Percentiles rank a stretch among this genome's conserved stretches.
Conservation (phyloP, 768 basidiomycete species). For the Dentipellis sp. region DNA sequence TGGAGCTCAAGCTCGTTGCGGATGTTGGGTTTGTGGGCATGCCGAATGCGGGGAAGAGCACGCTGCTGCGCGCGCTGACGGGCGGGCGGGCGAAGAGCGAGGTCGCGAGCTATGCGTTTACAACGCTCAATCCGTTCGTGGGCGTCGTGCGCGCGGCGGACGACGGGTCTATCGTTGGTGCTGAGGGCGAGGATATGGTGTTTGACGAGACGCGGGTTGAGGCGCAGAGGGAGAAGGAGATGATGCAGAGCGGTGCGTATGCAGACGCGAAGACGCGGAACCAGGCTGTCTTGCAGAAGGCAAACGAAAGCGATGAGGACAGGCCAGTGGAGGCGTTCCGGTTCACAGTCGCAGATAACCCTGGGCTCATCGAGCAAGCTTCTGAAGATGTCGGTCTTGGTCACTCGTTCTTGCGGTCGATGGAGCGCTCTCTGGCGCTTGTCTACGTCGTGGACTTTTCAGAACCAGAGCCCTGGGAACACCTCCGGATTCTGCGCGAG, state of each 20-base stretch:
- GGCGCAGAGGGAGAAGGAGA: conserved; percentile 31
- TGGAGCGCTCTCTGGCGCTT: conserved; percentile 85
- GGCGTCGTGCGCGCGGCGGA: conserved; percentile 81
- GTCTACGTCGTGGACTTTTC: conserved; percentile 91
- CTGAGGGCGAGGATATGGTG: conserved; percentile 35
- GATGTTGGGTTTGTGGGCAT: conserved; percentile 96
- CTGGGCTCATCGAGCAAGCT: conserved; percentile 79
- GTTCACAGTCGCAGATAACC: conserved; percentile 96
- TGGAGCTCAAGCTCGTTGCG: conserved; percentile 90
- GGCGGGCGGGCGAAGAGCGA: conserved; percentile 76
- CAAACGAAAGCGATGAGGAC: conserved; percentile 8
- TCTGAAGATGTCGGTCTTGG: conserved; percentile 90
- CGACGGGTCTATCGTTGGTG: conserved; percentile 68
- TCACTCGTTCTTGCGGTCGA: conserved; percentile 86
- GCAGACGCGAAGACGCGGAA: conserved; percentile 45
- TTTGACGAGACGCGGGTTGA: conserved; percentile 65
- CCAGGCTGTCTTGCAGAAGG: conserved; percentile 19
- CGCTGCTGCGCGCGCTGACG: conserved; percentile 81
- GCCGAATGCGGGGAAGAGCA: conserved; percentile 93
- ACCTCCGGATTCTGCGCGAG: conserved; percentile 59
- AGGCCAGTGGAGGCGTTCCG: conserved; percentile 56
- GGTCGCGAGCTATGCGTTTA: conserved; percentile 89
- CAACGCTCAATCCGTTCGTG: conserved; percentile 89
- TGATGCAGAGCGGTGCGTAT: conserved; percentile 42
- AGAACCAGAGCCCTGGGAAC: conserved; percentile 64